Base-by-base conservation (phyloP, 192 early-diverging fungal species). In the Mortierella claussenii region DNA sequence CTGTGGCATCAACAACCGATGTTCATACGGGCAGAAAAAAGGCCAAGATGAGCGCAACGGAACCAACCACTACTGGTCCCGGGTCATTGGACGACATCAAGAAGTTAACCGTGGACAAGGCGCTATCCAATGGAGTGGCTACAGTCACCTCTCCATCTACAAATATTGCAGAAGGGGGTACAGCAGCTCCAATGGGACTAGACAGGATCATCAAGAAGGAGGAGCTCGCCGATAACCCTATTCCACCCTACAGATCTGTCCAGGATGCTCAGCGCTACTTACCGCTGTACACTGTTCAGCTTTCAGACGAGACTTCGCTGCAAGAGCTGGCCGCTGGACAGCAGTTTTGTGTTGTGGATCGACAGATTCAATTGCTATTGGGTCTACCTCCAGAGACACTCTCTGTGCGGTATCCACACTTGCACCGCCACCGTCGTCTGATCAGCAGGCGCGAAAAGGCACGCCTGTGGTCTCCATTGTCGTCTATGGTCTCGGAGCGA, bases 241-340 rank as follows among this genome's bases (percentile, higher is more conserved):
- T 34, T 1, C 73, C 73, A 7, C 31, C 64, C 21, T 15, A 56
- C 27, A 50, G 76, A 28, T 66, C 70, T 21, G 32, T 78, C 11
- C 56, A 74, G 36, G 78, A 81, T 40, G 86, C 90, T 7, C 84
- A 87, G 24, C 83, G 86, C 7, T 90, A 84, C 48, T 59, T 89
- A 32, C 89, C 88, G 8, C 67, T 92, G 32, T 92, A 90, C 55
- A 92, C 90, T n/a, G 86, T 92, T 23, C 89, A 89, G 51, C 78
- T 90, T 26, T 70, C 68, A 17, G 83, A 82, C 32, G 71, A 80
- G 11, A 54, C 59, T 27, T 68, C 53, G 4, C 78, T 73, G 17
- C 28, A 34, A 28, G 57, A 40, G 12, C 34, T 27, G 24, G n/a
- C 42, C 13, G 21, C 31, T 10, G 7, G 7, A 10, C 81, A 81